These are phyloP conservation scores for Arthrinium puccinioides DNA, from an alignment of 2,329 filamentous ascomycete genomes.

Conservation along the genomic window DNA sequence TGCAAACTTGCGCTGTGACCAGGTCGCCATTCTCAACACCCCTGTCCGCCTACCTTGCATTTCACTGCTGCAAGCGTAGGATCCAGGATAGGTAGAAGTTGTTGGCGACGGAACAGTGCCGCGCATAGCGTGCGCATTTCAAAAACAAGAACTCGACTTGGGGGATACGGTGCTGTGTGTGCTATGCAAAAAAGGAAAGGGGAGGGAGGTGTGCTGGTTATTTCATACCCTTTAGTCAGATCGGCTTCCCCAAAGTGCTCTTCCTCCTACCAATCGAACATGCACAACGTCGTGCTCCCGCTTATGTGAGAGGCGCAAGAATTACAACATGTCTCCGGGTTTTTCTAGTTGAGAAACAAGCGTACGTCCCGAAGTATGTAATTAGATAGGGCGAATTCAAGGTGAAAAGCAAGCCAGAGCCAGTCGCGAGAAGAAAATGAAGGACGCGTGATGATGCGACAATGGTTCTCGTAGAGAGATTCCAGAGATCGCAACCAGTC, in stretches of 20 bases:
- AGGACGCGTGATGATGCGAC: too few relatives aligned
- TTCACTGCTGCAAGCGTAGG: slow-evolving; percentile 7
- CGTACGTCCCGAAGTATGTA: too few relatives aligned
- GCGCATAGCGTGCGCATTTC: slow-evolving; percentile 1
- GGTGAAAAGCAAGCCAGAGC: too few relatives aligned
- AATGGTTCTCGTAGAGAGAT: too few relatives aligned
- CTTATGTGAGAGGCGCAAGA: slow-evolving; percentile 6
- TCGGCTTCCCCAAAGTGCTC: not conserved
- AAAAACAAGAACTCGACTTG: not conserved
- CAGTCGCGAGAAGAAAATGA: too few relatives aligned
- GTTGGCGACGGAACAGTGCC: not conserved
- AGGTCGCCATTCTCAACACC: not conserved
- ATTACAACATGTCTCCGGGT: slow-evolving; percentile 7
- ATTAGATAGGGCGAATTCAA: too few relatives aligned
- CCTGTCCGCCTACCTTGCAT: slow-evolving; percentile 5
- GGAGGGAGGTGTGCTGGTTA: slow-evolving; percentile 2
- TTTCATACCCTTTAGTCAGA: slow-evolving; percentile 7
- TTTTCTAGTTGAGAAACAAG: slow-evolving; percentile 1
- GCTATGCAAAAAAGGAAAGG: not conserved
- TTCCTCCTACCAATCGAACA: slow-evolving; percentile 2
- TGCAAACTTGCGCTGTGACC: too few relatives aligned
- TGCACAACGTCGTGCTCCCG: slow-evolving; percentile 5
- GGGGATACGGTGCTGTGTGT: not conserved
- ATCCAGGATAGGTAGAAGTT: not conserved
- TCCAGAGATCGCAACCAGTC: too few relatives aligned